Base-by-base conservation (phyloP, 768 basidiomycete genomes). In the Kondoa subrosea region DNA sequence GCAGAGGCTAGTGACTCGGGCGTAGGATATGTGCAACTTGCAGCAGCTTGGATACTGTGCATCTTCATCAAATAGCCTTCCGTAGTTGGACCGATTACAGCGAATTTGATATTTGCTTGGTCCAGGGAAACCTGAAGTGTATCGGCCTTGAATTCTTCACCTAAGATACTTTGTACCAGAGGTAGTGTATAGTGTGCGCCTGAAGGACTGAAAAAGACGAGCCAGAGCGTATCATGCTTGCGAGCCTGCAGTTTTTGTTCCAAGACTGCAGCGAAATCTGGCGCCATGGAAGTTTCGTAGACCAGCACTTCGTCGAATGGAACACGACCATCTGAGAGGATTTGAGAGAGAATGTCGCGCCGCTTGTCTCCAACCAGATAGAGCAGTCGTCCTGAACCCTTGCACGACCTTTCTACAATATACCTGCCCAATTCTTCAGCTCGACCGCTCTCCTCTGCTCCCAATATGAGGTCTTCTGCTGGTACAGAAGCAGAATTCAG, bases 331-430 rank as follows among this genome's bases (percentile, higher is more conserved):
- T 78, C 78, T 0, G 70, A 67, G 40, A 91, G 77, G 8, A 85
- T 79, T 17, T 70, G 77, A 0, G 83, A 77, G 1, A 91, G 76
- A 0, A 83, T 85, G 70, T 89, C 87, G 21, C 83, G 80, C 68
- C 88, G 89, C 79, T 91, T 92, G 81, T 91, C 90, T 26, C 89
- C 89, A 14, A 85, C 88, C 8, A 93, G 81, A 74, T 89, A 90
- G 3, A 91, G 75, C 61, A 91, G 74, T 32, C 74, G 71, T 32
- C 27, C 79, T 2, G 15, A 60, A 27, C 15, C 68, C 3, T 3
- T 27, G 15, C 26, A 4, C 17, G 61, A 17, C 30, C 14, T n/a
- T 12, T 63, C 26, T 27, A 63, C 30, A 27, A 40, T 61, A 27
- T 3, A 57, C 17, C 34, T 26, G 3, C 66, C 68, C 26, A 67